A percentile compares a stretch with the other conserved stretches of the same genome.
Conservation (phyloP, 768 basidiomycete genomes). For the Cyclocybe aegerita region DNA sequence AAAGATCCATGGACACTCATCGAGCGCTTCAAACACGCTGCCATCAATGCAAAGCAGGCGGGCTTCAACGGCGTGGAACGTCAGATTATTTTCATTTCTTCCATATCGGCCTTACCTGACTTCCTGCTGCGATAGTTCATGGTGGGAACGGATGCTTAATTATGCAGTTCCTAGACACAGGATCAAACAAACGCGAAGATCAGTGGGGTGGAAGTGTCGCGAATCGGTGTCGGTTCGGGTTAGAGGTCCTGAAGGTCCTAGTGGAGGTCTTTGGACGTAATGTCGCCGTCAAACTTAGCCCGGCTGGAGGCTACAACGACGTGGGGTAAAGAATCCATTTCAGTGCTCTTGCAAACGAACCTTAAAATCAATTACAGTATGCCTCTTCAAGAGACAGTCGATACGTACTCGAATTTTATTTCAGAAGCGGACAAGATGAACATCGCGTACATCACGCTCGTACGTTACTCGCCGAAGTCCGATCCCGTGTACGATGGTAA, state of each 20-base stretch:
- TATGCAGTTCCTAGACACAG: not conserved
- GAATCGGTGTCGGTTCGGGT: constrained; percentile 5
- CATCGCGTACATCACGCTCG: not conserved
- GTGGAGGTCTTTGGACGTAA: constrained; percentile 14
- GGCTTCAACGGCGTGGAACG: too few relatives aligned
- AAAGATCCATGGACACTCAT: too few relatives aligned
- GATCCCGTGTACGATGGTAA: constrained; percentile 2
- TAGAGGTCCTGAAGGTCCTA: constrained; percentile 7
- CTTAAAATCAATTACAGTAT: not conserved
- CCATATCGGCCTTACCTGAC: too few relatives aligned
- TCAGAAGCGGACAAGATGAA: too few relatives aligned
- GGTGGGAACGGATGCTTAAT: not conserved
- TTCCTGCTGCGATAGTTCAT: too few relatives aligned
- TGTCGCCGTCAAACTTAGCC: constrained; percentile 15
- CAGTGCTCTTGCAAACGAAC: too few relatives aligned
- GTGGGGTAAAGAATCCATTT: constrained; percentile 3
- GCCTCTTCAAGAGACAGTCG: constrained; percentile 3
- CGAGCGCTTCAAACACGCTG: too few relatives aligned
- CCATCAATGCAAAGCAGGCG: too few relatives aligned
- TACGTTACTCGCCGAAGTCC: not conserved
- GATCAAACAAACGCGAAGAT: not conserved
- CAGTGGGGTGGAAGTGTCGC: not conserved
- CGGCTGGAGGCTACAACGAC: constrained; percentile 19
- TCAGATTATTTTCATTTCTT: too few relatives aligned
- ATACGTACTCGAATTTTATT: not conserved